Evolutionary conservation across 139 green algal species (phyloP).

Genomic region (Closterium sp.): DNA sequence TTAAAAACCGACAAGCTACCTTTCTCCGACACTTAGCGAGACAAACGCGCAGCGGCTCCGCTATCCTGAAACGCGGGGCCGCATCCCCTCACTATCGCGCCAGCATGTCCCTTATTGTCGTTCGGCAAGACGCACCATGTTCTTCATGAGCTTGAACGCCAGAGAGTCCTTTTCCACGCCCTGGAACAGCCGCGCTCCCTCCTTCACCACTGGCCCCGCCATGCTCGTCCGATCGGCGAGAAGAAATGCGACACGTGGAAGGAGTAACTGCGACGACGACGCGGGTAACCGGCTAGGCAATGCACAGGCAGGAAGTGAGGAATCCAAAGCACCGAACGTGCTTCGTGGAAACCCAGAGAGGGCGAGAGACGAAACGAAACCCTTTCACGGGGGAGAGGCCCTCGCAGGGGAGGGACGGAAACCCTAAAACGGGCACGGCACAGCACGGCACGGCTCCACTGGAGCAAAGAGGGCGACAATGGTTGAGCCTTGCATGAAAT

Average conservation of each 20-base stretch:
- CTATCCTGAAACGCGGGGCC: neutral
- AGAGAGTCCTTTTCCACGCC: slow-evolving; percentile 23
- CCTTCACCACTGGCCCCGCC: neutral
- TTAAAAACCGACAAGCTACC: neutral
- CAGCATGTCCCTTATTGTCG: too few relatives aligned
- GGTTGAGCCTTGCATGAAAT: neutral
- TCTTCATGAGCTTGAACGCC: slow-evolving; percentile 29
- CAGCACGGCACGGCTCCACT: neutral
- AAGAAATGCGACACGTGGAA: too few relatives aligned
- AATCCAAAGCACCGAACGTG: neutral
- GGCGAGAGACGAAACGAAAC: neutral
- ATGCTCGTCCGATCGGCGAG: neutral
- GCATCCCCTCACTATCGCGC: neutral
- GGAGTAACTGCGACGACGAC: neutral
- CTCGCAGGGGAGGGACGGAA: neutral
- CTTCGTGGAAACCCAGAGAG: neutral
- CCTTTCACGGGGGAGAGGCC: neutral
- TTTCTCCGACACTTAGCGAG: too few relatives aligned
- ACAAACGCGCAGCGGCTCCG: too few relatives aligned
- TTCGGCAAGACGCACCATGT: slow-evolving; percentile 12
- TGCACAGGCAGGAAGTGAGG: neutral
- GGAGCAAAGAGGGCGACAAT: neutral
- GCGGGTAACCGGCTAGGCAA: neutral
- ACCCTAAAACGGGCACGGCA: slow-evolving; percentile 4
- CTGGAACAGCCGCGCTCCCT: slow-evolving; percentile 23